A percentile compares a stretch with the other conserved stretches of the same genome.
phyloP scores from a whole-genome alignment of 768 basidiomycete species.

The Leccinum subtestaceum region DNA sequence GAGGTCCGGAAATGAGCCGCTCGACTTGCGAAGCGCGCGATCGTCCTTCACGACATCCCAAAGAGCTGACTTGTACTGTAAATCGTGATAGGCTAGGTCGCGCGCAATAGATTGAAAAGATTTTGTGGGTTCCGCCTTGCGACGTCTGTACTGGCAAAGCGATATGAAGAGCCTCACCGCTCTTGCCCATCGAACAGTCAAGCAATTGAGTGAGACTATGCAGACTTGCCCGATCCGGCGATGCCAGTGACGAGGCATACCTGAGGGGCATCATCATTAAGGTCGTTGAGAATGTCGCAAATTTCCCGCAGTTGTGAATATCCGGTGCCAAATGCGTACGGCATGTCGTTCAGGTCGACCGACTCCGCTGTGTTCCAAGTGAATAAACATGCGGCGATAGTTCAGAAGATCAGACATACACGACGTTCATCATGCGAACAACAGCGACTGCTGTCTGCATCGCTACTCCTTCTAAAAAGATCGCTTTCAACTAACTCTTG shows the following conservation, averaged over 20 bases:
- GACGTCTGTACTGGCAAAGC: not conserved
- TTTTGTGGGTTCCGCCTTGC: too few relatives aligned
- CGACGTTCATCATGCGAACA: not conserved
- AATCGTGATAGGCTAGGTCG: not conserved
- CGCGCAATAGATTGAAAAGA: not conserved
- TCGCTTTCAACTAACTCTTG: not conserved
- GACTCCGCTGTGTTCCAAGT: not conserved
- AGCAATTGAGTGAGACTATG: not conserved
- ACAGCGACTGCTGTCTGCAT: not conserved
- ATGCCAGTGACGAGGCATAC: not conserved
- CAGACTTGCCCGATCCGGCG: not conserved
- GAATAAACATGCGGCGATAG: not conserved
- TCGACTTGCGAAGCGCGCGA: not conserved
- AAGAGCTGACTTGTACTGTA: not conserved
- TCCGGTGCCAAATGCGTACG: not conserved
- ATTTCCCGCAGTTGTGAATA: not conserved
- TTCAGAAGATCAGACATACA: not conserved
- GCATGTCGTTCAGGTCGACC: not conserved
- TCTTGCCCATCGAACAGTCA: not conserved
- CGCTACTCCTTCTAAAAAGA: not conserved
- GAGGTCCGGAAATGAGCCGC: not conserved
- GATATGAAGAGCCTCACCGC: not conserved
- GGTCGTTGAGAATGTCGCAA: not conserved
- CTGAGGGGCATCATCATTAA: not conserved
- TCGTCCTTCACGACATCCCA: not conserved